Evolutionary conservation across 179 eudicot species (phyloP).

Genomic region (Pouteria campechiana): DNA sequence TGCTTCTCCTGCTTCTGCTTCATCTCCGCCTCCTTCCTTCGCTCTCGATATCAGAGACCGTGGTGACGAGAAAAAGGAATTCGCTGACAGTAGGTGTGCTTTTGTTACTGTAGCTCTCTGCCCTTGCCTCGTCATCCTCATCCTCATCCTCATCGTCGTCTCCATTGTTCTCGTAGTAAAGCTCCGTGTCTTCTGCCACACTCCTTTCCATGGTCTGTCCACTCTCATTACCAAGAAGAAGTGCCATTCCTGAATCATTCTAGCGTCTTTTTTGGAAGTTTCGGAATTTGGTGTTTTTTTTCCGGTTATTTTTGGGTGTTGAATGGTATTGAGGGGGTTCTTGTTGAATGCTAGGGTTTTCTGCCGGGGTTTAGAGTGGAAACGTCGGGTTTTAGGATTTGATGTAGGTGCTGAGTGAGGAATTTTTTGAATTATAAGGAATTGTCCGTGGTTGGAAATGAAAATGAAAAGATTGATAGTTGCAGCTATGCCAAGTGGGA

Average conservation of each 20-base stretch:
- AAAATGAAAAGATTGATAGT: no score
- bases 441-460: no score
- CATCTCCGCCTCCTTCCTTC: constrained; percentile 16
- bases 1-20: constrained; percentile 11
- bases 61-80: constrained; percentile 15
- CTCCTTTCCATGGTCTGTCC: constrained; percentile 45
- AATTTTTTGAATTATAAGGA: no score
- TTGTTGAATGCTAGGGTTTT: no score
- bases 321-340: no score
- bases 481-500: no score
- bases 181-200: constrained; percentile 53
- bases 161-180: constrained; percentile 37
- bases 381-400: no score
- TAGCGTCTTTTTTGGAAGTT: neutral
- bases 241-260: constrained; percentile 23
- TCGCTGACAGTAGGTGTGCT: constrained; percentile 9
- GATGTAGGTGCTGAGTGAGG: no score
- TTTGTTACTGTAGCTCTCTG: constrained; percentile 47
- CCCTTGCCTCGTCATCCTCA: constrained; percentile 53
- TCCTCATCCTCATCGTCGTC: constrained; percentile 29
- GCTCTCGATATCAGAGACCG: constrained; percentile 18
- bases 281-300: constrained; percentile 7
- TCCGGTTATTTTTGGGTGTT: no score
- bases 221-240: constrained; percentile 31
- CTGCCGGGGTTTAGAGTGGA: no score